Evolutionary conservation across 495 filamentous ascomycete species (phyloP).

Genomic region (Penicillium ucsense): DNA sequence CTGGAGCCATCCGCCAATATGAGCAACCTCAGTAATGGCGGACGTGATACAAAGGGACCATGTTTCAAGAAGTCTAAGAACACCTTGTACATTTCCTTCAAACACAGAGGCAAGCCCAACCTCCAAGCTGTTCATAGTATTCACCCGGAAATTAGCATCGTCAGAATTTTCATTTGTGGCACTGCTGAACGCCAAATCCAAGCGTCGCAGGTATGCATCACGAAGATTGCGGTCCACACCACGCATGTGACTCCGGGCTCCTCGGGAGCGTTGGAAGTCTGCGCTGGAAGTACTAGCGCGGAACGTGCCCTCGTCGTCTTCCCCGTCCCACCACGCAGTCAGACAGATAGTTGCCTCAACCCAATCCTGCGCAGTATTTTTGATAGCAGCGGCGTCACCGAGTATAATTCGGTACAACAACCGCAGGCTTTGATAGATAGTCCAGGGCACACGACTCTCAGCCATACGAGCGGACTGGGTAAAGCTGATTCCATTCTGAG

Average conservation of each 20-base stretch:
- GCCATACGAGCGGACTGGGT: slow-evolving; percentile 61
- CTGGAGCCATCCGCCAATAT: slow-evolving; percentile 63
- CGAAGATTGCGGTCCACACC: slow-evolving; percentile 35
- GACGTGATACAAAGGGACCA: slow-evolving; percentile 72
- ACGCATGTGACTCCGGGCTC: slow-evolving; percentile 11
- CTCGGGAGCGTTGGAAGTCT: slow-evolving; percentile 20
- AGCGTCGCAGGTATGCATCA: slow-evolving; percentile 43
- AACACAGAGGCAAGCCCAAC: slow-evolving; percentile 71
- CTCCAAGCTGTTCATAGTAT: slow-evolving; percentile 61
- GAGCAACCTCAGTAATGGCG: slow-evolving; percentile 70
- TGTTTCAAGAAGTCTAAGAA: slow-evolving; percentile 58
- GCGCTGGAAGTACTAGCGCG: slow-evolving; percentile 16
- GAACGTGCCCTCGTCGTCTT: slow-evolving; percentile 40
- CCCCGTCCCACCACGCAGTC: slow-evolving; percentile 82
- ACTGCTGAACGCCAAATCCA: slow-evolving; percentile 40
- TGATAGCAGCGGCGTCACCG: slow-evolving; percentile 58
- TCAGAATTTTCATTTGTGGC: slow-evolving; percentile 38
- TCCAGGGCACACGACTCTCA: slow-evolving; percentile 75
- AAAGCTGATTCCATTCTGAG: slow-evolving; percentile 31
- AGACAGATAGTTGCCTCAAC: slow-evolving; percentile 72
- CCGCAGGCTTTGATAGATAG: slow-evolving; percentile 69
- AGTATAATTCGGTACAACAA: slow-evolving; percentile 67
- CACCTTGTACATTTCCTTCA: slow-evolving; percentile 63
- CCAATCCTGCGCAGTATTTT: slow-evolving; percentile 69
- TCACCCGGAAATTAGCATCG: slow-evolving; percentile 50